Percentiles rank a stretch among this genome's conserved stretches.
Conservation (phyloP, 2,329 filamentous ascomycete genomes). For the Aspergillus sp. region DNA sequence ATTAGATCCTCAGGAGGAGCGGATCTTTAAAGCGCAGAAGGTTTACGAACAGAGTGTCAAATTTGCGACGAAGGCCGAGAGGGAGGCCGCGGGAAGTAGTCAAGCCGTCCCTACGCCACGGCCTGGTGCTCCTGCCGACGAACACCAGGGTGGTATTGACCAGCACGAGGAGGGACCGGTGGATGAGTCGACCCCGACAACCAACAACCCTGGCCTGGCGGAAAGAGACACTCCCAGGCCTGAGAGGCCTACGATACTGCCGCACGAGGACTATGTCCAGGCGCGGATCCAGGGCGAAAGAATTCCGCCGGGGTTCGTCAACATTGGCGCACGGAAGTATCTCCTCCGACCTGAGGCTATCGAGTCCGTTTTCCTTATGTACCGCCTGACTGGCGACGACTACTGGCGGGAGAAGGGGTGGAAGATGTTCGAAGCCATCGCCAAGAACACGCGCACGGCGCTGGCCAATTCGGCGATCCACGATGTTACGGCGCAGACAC, state of each 20-base stretch:
- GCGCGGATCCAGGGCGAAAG: constrained; percentile 34
- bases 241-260: constrained; percentile 17
- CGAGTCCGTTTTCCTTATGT: constrained; percentile 71
- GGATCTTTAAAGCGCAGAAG: constrained; percentile 16
- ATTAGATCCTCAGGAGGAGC: constrained; percentile 27
- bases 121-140: background rate
- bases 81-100: background rate
- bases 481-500: constrained; percentile 50
- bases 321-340: constrained; percentile 30
- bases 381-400: constrained; percentile 59
- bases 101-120: background rate
- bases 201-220: constrained; percentile 1
- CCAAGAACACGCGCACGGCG: constrained; percentile 51
- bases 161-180: constrained; percentile 3
- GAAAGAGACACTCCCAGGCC: constrained; percentile 6
- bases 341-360: constrained; percentile 60
- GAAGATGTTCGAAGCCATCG: constrained; percentile 61
- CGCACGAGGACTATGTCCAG: constrained; percentile 32
- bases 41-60: constrained; percentile 11
- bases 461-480: constrained; percentile 57
- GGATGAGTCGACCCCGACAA: background rate
- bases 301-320: constrained; percentile 34
- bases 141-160: background rate
- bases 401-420: constrained; percentile 61
- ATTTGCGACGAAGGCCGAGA: constrained; percentile 2